Percentiles rank a stretch among this genome's conserved stretches.
Evolutionary conservation across 2,329 filamentous ascomycete species (phyloP).

Genomic region (Neonectria magnoliae): DNA sequence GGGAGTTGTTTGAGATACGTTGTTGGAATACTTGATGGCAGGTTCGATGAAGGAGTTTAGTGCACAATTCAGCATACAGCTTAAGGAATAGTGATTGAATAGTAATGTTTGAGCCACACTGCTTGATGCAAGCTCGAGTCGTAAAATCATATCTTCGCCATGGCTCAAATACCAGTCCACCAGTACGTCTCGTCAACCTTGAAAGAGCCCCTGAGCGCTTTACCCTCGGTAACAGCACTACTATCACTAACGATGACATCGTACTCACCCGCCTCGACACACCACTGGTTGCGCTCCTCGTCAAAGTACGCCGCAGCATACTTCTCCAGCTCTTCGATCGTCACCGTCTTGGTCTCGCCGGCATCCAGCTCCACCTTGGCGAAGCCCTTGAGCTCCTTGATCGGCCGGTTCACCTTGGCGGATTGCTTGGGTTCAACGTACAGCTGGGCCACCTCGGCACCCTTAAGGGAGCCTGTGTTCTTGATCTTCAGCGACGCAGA

Average conservation of each 20-base stretch:
- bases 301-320: conserved; percentile 77
- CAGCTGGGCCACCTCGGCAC: conserved; percentile 67
- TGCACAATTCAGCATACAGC: neutral
- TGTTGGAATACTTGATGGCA: too few relatives aligned
- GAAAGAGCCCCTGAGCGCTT: conserved; percentile 63
- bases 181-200: conserved; percentile 69
- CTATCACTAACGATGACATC: conserved; percentile 69
- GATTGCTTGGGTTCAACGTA: conserved; percentile 64
- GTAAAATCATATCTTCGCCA: neutral
- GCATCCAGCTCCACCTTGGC: conserved; percentile 70
- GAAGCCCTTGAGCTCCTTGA: conserved; percentile 74
- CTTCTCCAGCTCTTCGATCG: conserved; percentile 69
- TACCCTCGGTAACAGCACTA: conserved; percentile 58
- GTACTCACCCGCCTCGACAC: conserved; percentile 72
- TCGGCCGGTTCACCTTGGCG: conserved; percentile 63
- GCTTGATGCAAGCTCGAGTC: neutral
- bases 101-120: neutral
- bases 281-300: conserved; percentile 73
- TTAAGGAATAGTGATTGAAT: neutral
- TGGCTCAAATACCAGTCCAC: conserved; percentile 70
- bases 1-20: neutral
- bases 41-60: neutral
- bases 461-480: conserved; percentile 67
- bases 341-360: conserved; percentile 66
- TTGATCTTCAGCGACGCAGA: conserved; percentile 62